Base-by-base conservation (phyloP, 495 filamentous ascomycete species). In the Penicillium psychrofluorescens region DNA sequence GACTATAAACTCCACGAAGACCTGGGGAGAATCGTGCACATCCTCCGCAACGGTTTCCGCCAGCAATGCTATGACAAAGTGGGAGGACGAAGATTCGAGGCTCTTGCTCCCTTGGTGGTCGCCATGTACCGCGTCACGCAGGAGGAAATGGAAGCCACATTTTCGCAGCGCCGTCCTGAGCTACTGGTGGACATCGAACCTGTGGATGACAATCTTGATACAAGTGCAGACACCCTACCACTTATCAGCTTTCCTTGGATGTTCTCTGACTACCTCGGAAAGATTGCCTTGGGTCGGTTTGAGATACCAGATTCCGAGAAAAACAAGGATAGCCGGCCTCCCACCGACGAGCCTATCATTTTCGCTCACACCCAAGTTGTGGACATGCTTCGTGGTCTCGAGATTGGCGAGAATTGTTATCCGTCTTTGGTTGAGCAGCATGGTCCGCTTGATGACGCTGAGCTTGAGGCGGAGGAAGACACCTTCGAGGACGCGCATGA, bases 201-300 rank as follows among this genome's bases (percentile, higher is more conserved):
- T 12, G 2, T 34, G 32, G 32, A 34, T 31, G 53, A 57, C 2
- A 54, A 56, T 16, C 52, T 45, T 0, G 63, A 47, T 1, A 55
- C 65, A 0, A 67, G 68, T 6, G 50, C 53, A 0, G 39, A 52
- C 3, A 63, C 64, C 7, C 78, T 88, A 70, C 92, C 94, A 0
- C 62, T 97, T 15, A 92, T 96, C 54, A 91, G 82, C 52, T 97
- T 95, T 53, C 90, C 92, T 0, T 99, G 92, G 94, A 58, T 97
- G 8, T 94, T 97, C 42, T 67, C 76, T 1, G 65, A 76, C 29
- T 70, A 87, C 41, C 74, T 99, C 1, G 86, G 88, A 6, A 73
- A 72, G 30, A 83, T 97, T 47, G 90, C 86, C 14, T 70, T 66
- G 4, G 48, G 57, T 0, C 53, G 53, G 3, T 62, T 53, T 40